Evolutionary conservation across 2,329 filamentous ascomycete species (phyloP), one percentile per base, ranked within the genome.

Genomic region (Ophiostoma tasmaniense): DNA sequence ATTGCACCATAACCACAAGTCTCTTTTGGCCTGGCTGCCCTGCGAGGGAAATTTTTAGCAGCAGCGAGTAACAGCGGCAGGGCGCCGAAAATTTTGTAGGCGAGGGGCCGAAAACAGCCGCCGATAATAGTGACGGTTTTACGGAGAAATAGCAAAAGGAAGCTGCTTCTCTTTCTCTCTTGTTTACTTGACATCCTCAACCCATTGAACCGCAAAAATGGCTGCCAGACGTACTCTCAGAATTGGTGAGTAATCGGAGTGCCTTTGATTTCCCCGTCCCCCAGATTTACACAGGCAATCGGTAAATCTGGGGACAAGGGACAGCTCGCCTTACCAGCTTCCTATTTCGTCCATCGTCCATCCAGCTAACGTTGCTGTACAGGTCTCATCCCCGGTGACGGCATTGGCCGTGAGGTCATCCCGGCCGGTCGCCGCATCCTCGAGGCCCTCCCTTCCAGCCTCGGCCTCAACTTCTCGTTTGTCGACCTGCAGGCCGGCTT

Each of bases 351-450:
- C 39, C 17, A 59, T n/a, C n/a, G n/a, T n/a, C n/a, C n/a, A n/a
- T 11, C 28, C 28, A 39, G 28, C 42, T 42, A 69, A 65, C 50
- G 17, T 11, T 14, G 64, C 61, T n/a, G 33, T 17, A 39, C 73
- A 96, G 93, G 93, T 79, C 91, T 98, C 76, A 98, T 99, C 78
- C 91, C 95, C 75, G 95, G 95, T 77, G 95, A 99, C 82, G 95
- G 95, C 80, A 99, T 99, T 81, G 95, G 95, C 81, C 92, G 92
- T 78, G 95, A 99, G 82, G 95, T 99, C 79, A 98, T 99, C 80
- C 95, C 95, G 73, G 91, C 95, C 68, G 95, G 94, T 67, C 91
- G 92, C 75, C 90, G 91, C 73, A 84, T 98, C 74, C 91, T 99
- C 76, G 94, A 99, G 83, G 90, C 95, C 66, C 89, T 99, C 1